Evolutionary conservation across 2,329 filamentous ascomycete species (phyloP).

Genomic region (Pyrenophora teres): DNA sequence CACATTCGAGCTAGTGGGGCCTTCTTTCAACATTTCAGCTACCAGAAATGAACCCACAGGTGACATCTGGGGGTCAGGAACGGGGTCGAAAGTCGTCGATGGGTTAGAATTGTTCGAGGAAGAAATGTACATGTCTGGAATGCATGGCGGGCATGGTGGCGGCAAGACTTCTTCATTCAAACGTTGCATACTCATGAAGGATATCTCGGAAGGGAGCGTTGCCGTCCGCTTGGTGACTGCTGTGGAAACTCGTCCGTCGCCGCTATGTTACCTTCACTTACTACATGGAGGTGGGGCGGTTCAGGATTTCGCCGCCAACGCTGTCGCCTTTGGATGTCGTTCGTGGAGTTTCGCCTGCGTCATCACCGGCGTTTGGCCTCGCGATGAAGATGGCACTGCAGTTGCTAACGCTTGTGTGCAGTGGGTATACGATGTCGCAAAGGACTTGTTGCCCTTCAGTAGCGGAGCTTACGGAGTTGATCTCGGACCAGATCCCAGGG

Average conservation of each 20-base stretch:
- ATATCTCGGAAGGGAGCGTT: slow-evolving; percentile 48
- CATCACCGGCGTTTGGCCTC: slow-evolving; percentile 65
- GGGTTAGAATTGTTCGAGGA: slow-evolving; percentile 59
- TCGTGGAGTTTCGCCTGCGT: slow-evolving; percentile 69
- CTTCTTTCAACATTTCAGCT: slow-evolving; percentile 2
- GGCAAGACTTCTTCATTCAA: slow-evolving; percentile 69
- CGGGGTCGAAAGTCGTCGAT: slow-evolving; percentile 50
- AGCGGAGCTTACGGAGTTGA: slow-evolving; percentile 64
- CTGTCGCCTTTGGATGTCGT: slow-evolving; percentile 66
- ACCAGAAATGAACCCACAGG: neutral
- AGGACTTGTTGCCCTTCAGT: slow-evolving; percentile 56
- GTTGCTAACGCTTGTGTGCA: slow-evolving; percentile 45
- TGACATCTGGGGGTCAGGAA: slow-evolving; percentile 39
- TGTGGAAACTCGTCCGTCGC: slow-evolving; percentile 55
- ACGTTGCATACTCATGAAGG: slow-evolving; percentile 64
- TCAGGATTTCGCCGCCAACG: slow-evolving; percentile 50
- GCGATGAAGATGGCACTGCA: slow-evolving; percentile 56
- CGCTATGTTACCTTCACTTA: slow-evolving; percentile 66
- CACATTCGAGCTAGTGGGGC: slow-evolving; percentile 48
- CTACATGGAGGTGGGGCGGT: slow-evolving; percentile 63
- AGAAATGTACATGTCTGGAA: slow-evolving; percentile 64
- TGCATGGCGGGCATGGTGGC: slow-evolving; percentile 63
- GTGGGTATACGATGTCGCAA: slow-evolving; percentile 63
- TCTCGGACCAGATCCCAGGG: slow-evolving; percentile 66
- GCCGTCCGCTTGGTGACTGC: slow-evolving; percentile 51